Conservation (phyloP, 805 yeast species). For the Zygosaccharomyces siamensis region DNA sequence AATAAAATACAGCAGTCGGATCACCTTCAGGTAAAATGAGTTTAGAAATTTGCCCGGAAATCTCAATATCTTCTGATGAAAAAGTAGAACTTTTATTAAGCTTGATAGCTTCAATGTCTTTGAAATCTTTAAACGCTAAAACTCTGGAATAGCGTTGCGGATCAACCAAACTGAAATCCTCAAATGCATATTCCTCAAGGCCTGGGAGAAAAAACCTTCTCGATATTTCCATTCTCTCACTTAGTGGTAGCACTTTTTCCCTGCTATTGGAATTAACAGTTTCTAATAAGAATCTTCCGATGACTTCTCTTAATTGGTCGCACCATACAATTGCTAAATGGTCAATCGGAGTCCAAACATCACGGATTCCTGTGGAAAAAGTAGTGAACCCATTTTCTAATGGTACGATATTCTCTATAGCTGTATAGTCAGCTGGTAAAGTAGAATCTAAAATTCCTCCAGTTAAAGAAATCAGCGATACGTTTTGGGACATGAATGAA, state of each 20-base stretch:
- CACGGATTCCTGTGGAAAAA: constrained; percentile 79
- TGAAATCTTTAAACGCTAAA: constrained; percentile 1
- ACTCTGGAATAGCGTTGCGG: background rate
- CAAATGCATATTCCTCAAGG: constrained; percentile 41
- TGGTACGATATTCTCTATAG: constrained; percentile 67
- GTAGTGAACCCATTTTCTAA: constrained; percentile 73
- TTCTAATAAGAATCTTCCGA: constrained; percentile 57
- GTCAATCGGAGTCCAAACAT: constrained; percentile 91
- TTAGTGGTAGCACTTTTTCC: constrained; percentile 47
- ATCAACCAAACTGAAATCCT: constrained; percentile 5
- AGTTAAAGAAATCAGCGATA: constrained; percentile 77
- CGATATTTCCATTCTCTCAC: constrained; percentile 55
- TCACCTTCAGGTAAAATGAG: constrained; percentile 3
- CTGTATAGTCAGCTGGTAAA: constrained; percentile 86
- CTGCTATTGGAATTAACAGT: constrained; percentile 48
- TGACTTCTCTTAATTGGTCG: constrained; percentile 65
- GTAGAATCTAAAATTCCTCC: constrained; percentile 79
- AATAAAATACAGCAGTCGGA: constrained; percentile 9
- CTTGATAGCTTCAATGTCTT: background rate
- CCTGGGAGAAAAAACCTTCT: constrained; percentile 47
- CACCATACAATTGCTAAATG: constrained; percentile 98
- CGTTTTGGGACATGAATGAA: constrained; percentile 36
- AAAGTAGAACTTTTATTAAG: background rate
- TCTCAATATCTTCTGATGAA: background rate
- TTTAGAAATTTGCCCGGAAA: constrained; percentile 1